Evolutionary conservation across 495 filamentous ascomycete genomes (phyloP), one percentile per base, ranked within the genome.

Genomic region (Astrothelium macrocarpum): DNA sequence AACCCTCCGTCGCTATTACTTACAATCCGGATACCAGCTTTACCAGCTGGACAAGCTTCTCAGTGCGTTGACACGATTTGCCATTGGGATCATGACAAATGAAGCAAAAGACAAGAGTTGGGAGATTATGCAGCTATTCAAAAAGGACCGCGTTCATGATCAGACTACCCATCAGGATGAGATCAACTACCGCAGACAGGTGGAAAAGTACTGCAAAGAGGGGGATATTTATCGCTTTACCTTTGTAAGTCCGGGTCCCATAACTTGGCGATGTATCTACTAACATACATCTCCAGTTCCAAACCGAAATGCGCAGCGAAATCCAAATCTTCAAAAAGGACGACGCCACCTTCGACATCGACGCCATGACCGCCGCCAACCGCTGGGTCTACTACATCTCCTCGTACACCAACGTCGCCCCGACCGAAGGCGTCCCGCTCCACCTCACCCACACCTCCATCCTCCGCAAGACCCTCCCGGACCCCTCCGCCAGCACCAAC

Each of bases 321-420:
- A 73, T 91, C 1, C 86, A 85, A 59, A 85, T 91, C 68, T 78
- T 95, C 64, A 88, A 87, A 53, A 85, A 82, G 60, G 90, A 91
- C 65, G 91, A 96, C 66, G 83, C 85, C 3, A 95, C 90, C 0
- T 88, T 93, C 69, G 84, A 90, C 61, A 78, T 77, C 60, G 80
- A 81, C 34, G 80, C 82, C 26, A 71, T 87, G 32, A 81, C 77
- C 65, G 65, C 59, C 7, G 81, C 85, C 62, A 80, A 81, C 53
- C 80, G 80, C 59, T 97, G 93, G 93, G 87, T 89, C 59, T 92
- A 93, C 79, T 99, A 99, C 71, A 88, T 96, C 46, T 90, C 90
- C 45, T 89, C 91, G 11, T 99, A 88, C 75, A 86, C 87, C 58
- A 88, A 89, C 71, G 80, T 90, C 49, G 91, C 95, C 63, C 89